Conservation (phyloP, 768 basidiomycete species). For the Pleurotus platypus region DNA sequence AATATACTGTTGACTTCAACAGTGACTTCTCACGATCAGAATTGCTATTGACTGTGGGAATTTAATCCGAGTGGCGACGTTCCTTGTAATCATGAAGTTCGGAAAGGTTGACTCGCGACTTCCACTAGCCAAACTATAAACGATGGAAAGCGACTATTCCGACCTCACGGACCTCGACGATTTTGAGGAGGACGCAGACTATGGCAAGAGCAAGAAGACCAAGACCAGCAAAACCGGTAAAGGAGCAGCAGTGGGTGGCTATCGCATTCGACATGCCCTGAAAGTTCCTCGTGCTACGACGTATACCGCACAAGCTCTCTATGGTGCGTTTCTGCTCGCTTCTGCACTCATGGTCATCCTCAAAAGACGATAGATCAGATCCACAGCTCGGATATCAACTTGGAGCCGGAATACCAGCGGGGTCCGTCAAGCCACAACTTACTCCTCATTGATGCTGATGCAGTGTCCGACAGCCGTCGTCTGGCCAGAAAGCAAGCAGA, state of each 20-base stretch:
- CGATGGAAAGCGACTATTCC: conserved; percentile 13
- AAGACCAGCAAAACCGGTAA: conserved; percentile 13
- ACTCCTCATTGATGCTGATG: background rate
- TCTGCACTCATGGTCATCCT: background rate
- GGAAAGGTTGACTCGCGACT: too few relatives aligned
- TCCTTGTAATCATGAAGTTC: too few relatives aligned
- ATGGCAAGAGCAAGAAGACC: conserved; percentile 8
- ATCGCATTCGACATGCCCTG: conserved; percentile 40
- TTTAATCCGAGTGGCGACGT: too few relatives aligned
- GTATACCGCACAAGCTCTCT: conserved; percentile 59
- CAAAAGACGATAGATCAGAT: conserved; percentile 51
- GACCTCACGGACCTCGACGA: background rate
- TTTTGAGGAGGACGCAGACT: conserved; percentile 9
- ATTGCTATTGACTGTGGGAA: too few relatives aligned
- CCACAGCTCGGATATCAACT: conserved; percentile 55
- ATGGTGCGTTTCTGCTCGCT: conserved; percentile 32
- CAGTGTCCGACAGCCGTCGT: conserved; percentile 44
- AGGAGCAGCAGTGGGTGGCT: conserved; percentile 13
- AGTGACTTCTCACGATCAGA: too few relatives aligned
- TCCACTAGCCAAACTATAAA: too few relatives aligned
- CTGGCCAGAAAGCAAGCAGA: conserved; percentile 61
- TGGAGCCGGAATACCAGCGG: conserved; percentile 79
- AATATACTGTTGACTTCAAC: too few relatives aligned
- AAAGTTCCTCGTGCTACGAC: conserved; percentile 58
- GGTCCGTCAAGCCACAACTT: conserved; percentile 30